A percentile compares a stretch with the other conserved stretches of the same genome.
phyloP scores from a whole-genome alignment of 2,329 filamentous ascomycete species.

The Whalleya microplaca region DNA sequence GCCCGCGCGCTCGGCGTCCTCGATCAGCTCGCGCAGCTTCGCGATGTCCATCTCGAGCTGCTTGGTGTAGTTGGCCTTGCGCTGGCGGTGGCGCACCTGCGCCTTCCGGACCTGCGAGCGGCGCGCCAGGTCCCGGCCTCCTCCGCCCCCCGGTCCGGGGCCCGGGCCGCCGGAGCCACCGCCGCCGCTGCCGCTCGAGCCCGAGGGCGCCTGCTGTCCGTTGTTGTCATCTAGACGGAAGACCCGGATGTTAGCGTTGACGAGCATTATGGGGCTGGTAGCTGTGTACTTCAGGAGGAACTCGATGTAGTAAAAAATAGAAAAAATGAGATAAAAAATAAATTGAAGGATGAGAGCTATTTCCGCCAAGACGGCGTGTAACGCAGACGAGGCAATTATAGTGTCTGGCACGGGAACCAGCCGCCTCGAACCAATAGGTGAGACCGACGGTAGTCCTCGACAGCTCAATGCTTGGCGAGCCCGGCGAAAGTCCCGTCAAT shows the following conservation, averaged over 20 bases:
- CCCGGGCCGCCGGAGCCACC: slow-evolving; percentile 5
- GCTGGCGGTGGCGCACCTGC: slow-evolving; percentile 59
- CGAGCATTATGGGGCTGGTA: not conserved
- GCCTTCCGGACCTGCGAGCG: slow-evolving; percentile 57
- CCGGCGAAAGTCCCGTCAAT: too few species aligned
- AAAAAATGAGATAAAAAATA: too few species aligned
- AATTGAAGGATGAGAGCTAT: too few species aligned
- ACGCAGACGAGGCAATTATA: too few species aligned
- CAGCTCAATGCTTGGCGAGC: too few species aligned
- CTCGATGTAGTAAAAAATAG: too few species aligned
- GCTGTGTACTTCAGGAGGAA: not conserved
- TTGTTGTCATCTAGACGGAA: slow-evolving; percentile 14
- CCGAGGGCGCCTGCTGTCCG: not conserved
- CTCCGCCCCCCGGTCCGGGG: too few species aligned
- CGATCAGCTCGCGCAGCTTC: slow-evolving; percentile 52
- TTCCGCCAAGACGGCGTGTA: too few species aligned
- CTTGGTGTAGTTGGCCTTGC: slow-evolving; percentile 59
- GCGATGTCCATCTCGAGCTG: slow-evolving; percentile 57
- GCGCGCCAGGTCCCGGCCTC: slow-evolving; percentile 46
- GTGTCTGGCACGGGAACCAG: too few species aligned
- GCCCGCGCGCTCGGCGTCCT: slow-evolving; percentile 45
- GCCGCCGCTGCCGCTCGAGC: slow-evolving; percentile 2
- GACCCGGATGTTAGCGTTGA: slow-evolving; percentile 12
- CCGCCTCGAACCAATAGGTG: too few species aligned
- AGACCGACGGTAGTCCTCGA: too few species aligned